Conservation (phyloP, 2,329 filamentous ascomycete genomes). For the Ophiosphaerella narmari region DNA sequence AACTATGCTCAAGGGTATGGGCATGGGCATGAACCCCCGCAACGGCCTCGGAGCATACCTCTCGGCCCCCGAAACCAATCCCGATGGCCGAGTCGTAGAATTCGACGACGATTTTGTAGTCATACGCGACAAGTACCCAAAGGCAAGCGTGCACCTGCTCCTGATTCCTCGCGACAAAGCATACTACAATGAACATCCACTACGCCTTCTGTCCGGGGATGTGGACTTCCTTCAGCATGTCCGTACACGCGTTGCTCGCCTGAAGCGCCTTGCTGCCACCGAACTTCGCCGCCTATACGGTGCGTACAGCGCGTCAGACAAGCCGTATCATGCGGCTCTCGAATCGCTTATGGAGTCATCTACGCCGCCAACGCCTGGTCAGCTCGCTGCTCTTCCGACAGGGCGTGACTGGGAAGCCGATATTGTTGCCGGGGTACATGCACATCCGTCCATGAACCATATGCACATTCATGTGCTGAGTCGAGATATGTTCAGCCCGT, state of each 20-base stretch:
- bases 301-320: constrained; percentile 65
- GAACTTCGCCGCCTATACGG: constrained; percentile 76
- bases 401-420: constrained; percentile 81
- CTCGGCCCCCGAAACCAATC: constrained; percentile 63
- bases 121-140: constrained; percentile 85
- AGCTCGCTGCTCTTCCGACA: constrained; percentile 55
- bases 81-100: constrained; percentile 65
- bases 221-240: constrained; percentile 69
- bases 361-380: constrained; percentile 44
- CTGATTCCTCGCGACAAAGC: constrained; percentile 75
- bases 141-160: constrained; percentile 79
- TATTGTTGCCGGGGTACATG: constrained; percentile 79
- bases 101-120: constrained; percentile 71
- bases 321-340: constrained; percentile 62
- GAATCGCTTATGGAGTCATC: constrained; percentile 54
- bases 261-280: constrained; percentile 68
- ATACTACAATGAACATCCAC: constrained; percentile 70
- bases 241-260: constrained; percentile 62
- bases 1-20: constrained; percentile 5
- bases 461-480: constrained; percentile 88
- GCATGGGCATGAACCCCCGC: constrained; percentile 52
- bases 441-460: constrained; percentile 88
- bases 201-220: constrained; percentile 73
- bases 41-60: constrained; percentile 72
- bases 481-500: constrained; percentile 73